A percentile compares a stretch with the other conserved stretches of the same genome.
Conservation (phyloP, 2,329 filamentous ascomycete species). For the Colletotrichum sp. region DNA sequence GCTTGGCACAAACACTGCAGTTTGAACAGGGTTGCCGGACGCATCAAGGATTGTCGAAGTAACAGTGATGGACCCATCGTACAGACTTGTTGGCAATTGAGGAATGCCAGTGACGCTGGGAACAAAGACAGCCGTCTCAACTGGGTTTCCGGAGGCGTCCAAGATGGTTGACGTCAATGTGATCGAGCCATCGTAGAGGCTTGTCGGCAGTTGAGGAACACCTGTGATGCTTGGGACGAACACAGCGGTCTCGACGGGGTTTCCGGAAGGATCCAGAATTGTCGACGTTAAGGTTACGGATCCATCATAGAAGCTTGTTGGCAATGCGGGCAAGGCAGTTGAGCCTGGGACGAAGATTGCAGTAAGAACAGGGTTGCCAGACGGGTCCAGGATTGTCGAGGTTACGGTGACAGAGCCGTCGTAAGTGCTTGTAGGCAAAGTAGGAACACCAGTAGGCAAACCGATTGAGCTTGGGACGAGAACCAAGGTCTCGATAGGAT, state of each 20-base stretch:
- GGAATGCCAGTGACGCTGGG: background rate
- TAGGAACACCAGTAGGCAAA: background rate
- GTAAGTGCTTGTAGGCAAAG: background rate
- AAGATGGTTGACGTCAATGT: background rate
- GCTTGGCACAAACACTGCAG: background rate
- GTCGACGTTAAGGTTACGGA: background rate
- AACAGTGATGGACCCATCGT: background rate
- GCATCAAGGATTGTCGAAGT: background rate
- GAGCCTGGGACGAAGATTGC: background rate
- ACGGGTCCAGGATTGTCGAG: background rate
- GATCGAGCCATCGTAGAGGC: background rate
- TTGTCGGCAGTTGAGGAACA: background rate
- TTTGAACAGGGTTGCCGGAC: background rate
- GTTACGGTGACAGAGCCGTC: background rate
- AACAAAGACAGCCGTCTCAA: background rate
- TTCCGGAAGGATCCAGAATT: background rate
- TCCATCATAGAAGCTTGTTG: background rate
- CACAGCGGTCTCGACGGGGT: background rate
- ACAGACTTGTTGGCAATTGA: background rate
- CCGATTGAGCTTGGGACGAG: background rate
- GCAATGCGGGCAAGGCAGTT: background rate
- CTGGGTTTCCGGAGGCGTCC: background rate
- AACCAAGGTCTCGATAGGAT: background rate
- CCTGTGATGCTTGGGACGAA: background rate
- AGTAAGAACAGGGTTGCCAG: background rate